phyloP scores from a whole-genome alignment of 1,139 yeast genomes.

The Candida labiduridarum region DNA sequence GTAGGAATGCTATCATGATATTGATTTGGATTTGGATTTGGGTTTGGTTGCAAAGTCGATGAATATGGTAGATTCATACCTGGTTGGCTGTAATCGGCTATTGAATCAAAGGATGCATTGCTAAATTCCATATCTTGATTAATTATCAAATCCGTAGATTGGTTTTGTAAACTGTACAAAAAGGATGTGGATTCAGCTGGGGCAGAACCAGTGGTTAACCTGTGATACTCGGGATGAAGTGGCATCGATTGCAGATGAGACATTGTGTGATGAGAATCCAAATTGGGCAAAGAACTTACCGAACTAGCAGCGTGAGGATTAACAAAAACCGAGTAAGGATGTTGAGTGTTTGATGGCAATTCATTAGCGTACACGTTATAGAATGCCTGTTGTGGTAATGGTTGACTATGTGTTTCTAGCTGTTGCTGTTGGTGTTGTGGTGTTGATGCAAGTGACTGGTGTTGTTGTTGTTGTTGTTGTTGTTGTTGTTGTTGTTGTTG shows the following conservation, averaged over 20 bases:
- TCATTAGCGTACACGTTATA: slow-evolving; percentile 1
- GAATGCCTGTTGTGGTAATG: neutral
- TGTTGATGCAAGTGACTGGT: neutral
- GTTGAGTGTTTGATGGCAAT: slow-evolving; percentile 2
- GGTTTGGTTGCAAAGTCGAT: slow-evolving; percentile 1
- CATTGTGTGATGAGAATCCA: slow-evolving; percentile 6
- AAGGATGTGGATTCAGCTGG: slow-evolving; percentile 10
- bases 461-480: neutral
- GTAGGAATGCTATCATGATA: slow-evolving; percentile 7
- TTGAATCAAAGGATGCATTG: slow-evolving; percentile 31
- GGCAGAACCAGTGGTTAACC: slow-evolving; percentile 13
- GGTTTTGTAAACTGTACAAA: slow-evolving; percentile 16
- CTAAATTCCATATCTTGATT: slow-evolving; percentile 29
- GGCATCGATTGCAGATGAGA: slow-evolving; percentile 1
- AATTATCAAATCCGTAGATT: slow-evolving; percentile 23
- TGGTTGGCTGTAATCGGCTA: slow-evolving; percentile 24
- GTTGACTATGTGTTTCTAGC: neutral
- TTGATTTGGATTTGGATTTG: slow-evolving; percentile 2
- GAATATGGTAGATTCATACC: slow-evolving; percentile 7
- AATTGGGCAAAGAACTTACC: slow-evolving; percentile 11
- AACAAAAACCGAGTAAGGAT: slow-evolving; percentile 27
- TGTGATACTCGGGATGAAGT: slow-evolving; percentile 10
- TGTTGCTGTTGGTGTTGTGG: neutral
- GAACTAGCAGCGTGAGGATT: slow-evolving; percentile 27
- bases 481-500: slow-evolving; percentile 5